Base-by-base conservation (phyloP, 169 alveolate genomes). In the Besnoitia besnoiti region DNA sequence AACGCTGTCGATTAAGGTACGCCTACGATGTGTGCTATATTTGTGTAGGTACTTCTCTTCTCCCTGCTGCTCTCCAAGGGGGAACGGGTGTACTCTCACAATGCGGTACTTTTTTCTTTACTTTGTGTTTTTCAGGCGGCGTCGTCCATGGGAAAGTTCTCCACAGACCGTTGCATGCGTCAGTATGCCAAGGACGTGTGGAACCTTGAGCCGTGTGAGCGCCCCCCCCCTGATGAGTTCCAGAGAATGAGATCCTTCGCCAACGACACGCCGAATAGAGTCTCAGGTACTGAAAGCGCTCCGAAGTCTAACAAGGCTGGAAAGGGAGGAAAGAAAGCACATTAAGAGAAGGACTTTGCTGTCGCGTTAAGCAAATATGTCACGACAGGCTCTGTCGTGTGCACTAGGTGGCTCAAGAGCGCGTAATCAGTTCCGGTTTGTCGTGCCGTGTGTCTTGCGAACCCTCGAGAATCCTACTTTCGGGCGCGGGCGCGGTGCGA, bases 141-240 rank as follows among this genome's bases (percentile, higher is more conserved):
- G 35, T 94, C 98, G 37, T 92, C 94, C 49, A 96, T 97, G 96
- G 98, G 98, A 39, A 97, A 97, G 79, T 98, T 98, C 95, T 96
- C 98, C n/a, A 96, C 98, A 46, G 99, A 98, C 92, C 95, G 99
- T 85, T 96, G 98, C 42, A 97, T 98, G 89, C 93, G 92, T 84
- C 98, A 97, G 85, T 97, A 98, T 94, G 98, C 99, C 47, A 90
- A 95, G 73, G 96, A 96, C 27, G 97, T 97, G 40, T 98, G 92
- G 92, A 37, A 49, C 49, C 61, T 88, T 35, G 79, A 46, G 27
- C 75, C 85, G 42, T 88, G 85, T 79, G 92, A 88, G 85, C 85
- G 92, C 27, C 92, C 92, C 33, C 76, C 92, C 19, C 92, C 92
- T 0, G 92, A 88, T 46, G 92, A 88, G 67, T 40, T 88, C 35